Evolutionary conservation across 192 early-diverging fungal species (phyloP), one percentile per base, ranked within the genome.

Genomic region (Backusella parvicylindrica): DNA sequence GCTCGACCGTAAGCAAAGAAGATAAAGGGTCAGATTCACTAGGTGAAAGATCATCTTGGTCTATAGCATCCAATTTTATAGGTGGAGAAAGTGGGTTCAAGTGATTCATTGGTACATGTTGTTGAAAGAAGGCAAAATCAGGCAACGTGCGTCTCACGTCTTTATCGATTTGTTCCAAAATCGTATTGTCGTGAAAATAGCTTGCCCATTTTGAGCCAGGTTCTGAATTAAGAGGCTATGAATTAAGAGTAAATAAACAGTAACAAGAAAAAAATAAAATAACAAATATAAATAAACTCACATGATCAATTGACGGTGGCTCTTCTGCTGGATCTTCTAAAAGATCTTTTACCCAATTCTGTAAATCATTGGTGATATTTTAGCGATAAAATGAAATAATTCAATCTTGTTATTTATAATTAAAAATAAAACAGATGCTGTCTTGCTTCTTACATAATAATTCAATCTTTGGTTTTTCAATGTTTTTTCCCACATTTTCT

Each of bases 121-220:
- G 83, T 70, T 90, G 91, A 68, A 94, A 93, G 81, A 94, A 93
- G 0, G 88, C 87, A 64, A 93, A 81, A 65, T 93, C 91, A 3
- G 93, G 91, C 28, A 93, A 81, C 11, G 93, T 93, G 16, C 92
- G 81, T 41, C 91, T 68, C 3, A 92, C 88, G 74, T 94, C 92
- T 68, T 90, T 91, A 80, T 92, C 90, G 21, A 93, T 92, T 75
- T 93, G 91, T 47, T 93, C 90, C 16, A 91, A 70, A 5, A 85
- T 84, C 12, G 66, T 77, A 63, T 87, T 86, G 53, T 92, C 89
- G 70, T 87, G 79, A 40, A 91, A 89, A 72, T 89, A 89, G 35
- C 77, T 43, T 28, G 68, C 68, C 68, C 68, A 70, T 70, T 91
- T 90, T 15, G 88, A 86, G 68, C 79, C 81, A 11, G 78, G 81